Evolutionary conservation across 345 rosid species (phyloP).

Genomic region (Theobroma cacao): DNA sequence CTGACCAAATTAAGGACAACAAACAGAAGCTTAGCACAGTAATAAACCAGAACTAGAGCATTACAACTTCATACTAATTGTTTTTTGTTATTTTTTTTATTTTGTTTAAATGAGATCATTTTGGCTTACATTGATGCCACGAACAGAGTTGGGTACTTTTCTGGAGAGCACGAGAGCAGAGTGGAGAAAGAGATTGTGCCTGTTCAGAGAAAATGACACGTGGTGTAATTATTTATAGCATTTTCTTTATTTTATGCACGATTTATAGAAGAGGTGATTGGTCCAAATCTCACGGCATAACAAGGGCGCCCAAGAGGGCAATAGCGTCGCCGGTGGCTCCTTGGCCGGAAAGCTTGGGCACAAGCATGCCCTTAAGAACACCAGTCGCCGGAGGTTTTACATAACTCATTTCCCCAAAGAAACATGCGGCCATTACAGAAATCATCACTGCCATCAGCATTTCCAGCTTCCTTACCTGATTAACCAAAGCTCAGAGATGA

Average conservation of each 20-base stretch:
- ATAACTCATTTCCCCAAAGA: constrained; percentile 35
- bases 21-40: too few relatives aligned
- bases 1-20: constrained; percentile 21
- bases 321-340: constrained; percentile 45
- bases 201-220: too few relatives aligned
- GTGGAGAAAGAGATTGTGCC: constrained; percentile 51
- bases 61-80: too few relatives aligned
- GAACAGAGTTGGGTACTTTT: constrained; percentile 47
- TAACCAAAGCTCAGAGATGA: too few relatives aligned
- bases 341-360: constrained; percentile 38
- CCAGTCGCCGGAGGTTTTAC: constrained; percentile 45
- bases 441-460: constrained; percentile 36
- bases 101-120: too few relatives aligned
- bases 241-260: too few relatives aligned
- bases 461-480: constrained; percentile 50
- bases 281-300: constrained; percentile 39
- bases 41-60: too few relatives aligned
- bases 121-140: constrained; percentile 42
- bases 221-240: too few relatives aligned
- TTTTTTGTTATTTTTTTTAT: too few relatives aligned
- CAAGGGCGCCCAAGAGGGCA: constrained; percentile 46
- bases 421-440: constrained; percentile 44
- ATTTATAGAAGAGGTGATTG: too few relatives aligned
- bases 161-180: constrained; percentile 46
- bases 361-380: constrained; percentile 46